Conservation (phyloP, 805 yeast species). For the Hermanozyma aechmeae region DNA sequence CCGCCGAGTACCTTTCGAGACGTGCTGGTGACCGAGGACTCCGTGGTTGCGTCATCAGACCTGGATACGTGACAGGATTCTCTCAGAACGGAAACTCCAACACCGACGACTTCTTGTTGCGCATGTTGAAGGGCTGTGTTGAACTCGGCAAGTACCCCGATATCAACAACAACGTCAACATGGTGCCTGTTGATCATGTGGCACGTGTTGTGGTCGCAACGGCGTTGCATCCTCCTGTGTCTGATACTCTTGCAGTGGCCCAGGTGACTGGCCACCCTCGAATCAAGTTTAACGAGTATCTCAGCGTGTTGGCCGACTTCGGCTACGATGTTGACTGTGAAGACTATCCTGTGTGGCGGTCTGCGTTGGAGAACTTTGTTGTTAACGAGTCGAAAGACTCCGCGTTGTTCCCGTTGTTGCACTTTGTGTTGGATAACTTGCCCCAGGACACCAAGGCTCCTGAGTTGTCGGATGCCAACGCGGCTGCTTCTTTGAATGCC, state of each 20-base stretch:
- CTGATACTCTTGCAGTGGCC: conserved; percentile 55
- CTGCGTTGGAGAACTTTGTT: conserved; percentile 65
- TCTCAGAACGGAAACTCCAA: conserved; percentile 79
- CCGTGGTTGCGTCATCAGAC: conserved; percentile 83
- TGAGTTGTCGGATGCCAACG: conserved; percentile 82
- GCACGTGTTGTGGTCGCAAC: conserved; percentile 84
- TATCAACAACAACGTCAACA: conserved; percentile 79
- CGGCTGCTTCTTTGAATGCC: conserved; percentile 53
- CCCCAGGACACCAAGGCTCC: conserved; percentile 93
- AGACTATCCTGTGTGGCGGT: conserved; percentile 75
- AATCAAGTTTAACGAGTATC: conserved; percentile 65
- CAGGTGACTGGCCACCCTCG: conserved; percentile 99
- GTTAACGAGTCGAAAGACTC: conserved; percentile 65
- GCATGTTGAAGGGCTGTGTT: conserved; percentile 91
- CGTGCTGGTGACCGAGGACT: conserved; percentile 84
- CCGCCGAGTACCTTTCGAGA: conserved; percentile 83
- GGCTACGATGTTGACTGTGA: conserved; percentile 62
- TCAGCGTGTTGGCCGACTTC: conserved; percentile 52
- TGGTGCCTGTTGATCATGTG: conserved; percentile 98
- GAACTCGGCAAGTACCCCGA: conserved; percentile 83
- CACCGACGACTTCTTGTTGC: conserved; percentile 90
- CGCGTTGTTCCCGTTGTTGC: conserved; percentile 88
- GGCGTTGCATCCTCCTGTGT: conserved; percentile 63
- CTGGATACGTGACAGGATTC: conserved; percentile 93
- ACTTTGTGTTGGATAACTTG: conserved; percentile 86